These are phyloP conservation scores for Friedmanniomyces simplex DNA, from an alignment of 495 filamentous ascomycete species.

Conservation along the genomic window DNA sequence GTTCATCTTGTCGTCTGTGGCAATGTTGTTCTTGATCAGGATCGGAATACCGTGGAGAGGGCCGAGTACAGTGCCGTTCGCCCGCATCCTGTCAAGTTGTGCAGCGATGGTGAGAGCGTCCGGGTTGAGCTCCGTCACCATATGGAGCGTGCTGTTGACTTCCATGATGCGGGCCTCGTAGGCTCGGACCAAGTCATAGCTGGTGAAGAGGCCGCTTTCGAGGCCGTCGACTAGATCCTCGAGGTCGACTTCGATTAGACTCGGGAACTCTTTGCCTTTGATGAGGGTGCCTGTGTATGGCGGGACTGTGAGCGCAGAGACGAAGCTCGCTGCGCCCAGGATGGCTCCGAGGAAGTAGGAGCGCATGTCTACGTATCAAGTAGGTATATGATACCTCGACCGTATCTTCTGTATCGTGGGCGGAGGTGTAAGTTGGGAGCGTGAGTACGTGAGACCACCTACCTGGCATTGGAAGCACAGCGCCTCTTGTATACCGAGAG, in stretches of 20 bases:
- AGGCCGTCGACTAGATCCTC: constrained; percentile 46
- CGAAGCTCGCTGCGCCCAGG: constrained; percentile 4
- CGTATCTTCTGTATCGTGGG: too few relatives aligned
- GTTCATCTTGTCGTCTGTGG: constrained; percentile 57
- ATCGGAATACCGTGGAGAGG: constrained; percentile 59
- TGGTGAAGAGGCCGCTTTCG: constrained; percentile 41
- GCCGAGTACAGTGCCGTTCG: constrained; percentile 35
- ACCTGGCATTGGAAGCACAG: background rate
- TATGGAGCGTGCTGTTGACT: constrained; percentile 41
- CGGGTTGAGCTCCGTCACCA: constrained; percentile 48
- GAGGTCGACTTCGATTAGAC: constrained; percentile 40
- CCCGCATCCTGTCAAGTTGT: constrained; percentile 42
- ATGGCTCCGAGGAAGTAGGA: background rate
- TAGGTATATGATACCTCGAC: too few relatives aligned
- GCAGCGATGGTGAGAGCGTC: constrained; percentile 44
- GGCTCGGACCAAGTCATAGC: constrained; percentile 48
- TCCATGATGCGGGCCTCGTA: constrained; percentile 45
- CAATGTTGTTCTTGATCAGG: constrained; percentile 64
- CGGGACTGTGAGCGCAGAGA: background rate
- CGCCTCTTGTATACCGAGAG: too few relatives aligned
- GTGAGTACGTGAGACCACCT: too few relatives aligned
- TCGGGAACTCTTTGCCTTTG: constrained; percentile 29
- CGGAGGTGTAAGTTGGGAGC: too few relatives aligned
- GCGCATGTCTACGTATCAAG: background rate
- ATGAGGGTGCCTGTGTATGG: constrained; percentile 9